phyloP scores from a whole-genome alignment of 2,329 filamentous ascomycete genomes.

The Ceratocystis huliohia region DNA sequence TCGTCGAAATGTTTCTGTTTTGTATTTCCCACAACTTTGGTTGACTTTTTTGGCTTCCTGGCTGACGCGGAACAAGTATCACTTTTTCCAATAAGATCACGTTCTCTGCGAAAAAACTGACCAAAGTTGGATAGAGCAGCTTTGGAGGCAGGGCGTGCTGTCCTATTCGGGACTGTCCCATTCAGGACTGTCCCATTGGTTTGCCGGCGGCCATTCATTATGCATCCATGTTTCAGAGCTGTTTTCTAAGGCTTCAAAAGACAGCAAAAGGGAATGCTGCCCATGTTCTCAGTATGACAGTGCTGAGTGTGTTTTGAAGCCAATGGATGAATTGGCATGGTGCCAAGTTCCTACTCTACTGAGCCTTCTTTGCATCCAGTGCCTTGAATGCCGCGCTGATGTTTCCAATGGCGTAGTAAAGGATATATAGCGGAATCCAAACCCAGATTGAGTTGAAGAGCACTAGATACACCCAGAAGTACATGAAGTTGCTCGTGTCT shows the following conservation, averaged over 20 bases:
- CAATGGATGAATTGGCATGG: not conserved
- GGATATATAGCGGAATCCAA: slow-evolving; percentile 46
- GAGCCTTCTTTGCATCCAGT: slow-evolving; percentile 24
- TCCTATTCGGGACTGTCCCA: not conserved
- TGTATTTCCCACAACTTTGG: not conserved
- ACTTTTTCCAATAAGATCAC: not conserved
- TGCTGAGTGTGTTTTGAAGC: slow-evolving; percentile 24
- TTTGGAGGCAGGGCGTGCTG: too few species aligned
- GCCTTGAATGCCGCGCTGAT: slow-evolving; percentile 41
- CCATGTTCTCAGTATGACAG: not conserved
- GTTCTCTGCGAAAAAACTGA: not conserved
- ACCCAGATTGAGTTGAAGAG: slow-evolving; percentile 62
- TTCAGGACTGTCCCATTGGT: not conserved
- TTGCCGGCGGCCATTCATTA: not conserved
- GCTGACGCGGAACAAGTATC: not conserved
- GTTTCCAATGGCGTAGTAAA: slow-evolving; percentile 43
- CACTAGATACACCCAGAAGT: slow-evolving; percentile 52
- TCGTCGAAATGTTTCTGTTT: not conserved
- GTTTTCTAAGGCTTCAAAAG: not conserved
- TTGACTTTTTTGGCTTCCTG: not conserved
- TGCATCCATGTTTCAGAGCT: not conserved
- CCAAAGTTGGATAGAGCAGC: not conserved
- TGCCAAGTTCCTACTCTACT: not conserved
- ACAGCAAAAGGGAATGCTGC: not conserved
- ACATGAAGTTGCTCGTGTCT: slow-evolving; percentile 55